Conservation (phyloP, 768 basidiomycete genomes). For the Crucibulum laeve region DNA sequence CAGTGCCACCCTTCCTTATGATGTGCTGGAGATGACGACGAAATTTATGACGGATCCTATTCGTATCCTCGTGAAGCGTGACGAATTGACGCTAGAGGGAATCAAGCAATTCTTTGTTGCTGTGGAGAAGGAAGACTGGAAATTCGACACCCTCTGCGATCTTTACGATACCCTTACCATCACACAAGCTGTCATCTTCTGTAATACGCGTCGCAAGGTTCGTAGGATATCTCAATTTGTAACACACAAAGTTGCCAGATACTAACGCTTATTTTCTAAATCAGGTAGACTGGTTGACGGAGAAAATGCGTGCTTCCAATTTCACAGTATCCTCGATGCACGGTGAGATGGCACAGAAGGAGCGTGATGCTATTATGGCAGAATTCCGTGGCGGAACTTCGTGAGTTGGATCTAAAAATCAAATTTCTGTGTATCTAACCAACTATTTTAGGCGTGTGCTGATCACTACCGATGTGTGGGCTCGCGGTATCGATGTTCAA, state of each 20-base stretch:
- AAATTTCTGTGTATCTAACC: slow-evolving; percentile 11
- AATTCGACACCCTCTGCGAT: slow-evolving; percentile 96
- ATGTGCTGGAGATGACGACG: slow-evolving; percentile 98
- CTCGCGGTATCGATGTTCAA: slow-evolving; percentile 97
- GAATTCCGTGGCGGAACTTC: slow-evolving; percentile 93
- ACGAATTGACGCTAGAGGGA: slow-evolving; percentile 94
- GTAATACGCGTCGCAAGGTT: slow-evolving; percentile 96
- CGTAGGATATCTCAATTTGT: slow-evolving; percentile 12
- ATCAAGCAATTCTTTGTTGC: slow-evolving; percentile 98
- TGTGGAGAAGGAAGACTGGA: slow-evolving; percentile 99
- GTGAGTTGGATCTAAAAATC: slow-evolving; percentile 39
- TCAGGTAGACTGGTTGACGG: slow-evolving; percentile 96
- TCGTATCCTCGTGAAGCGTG: slow-evolving; percentile 97
- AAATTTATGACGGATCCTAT: slow-evolving; percentile 99
- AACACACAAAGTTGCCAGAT: not conserved
- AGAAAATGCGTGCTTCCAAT: slow-evolving; percentile 98
- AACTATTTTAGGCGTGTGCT: slow-evolving; percentile 67
- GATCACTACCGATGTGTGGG: slow-evolving; percentile 96
- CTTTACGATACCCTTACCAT: slow-evolving; percentile 98
- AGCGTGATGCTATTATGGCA: slow-evolving; percentile 94
- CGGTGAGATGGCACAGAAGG: slow-evolving; percentile 94
- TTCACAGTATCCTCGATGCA: slow-evolving; percentile 97
- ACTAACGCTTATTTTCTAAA: not conserved
- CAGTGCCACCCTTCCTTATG: slow-evolving; percentile 93
- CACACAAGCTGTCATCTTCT: slow-evolving; percentile 99